Conservation (phyloP, 305 asterid genomes). For the Solanum hybrid region DNA sequence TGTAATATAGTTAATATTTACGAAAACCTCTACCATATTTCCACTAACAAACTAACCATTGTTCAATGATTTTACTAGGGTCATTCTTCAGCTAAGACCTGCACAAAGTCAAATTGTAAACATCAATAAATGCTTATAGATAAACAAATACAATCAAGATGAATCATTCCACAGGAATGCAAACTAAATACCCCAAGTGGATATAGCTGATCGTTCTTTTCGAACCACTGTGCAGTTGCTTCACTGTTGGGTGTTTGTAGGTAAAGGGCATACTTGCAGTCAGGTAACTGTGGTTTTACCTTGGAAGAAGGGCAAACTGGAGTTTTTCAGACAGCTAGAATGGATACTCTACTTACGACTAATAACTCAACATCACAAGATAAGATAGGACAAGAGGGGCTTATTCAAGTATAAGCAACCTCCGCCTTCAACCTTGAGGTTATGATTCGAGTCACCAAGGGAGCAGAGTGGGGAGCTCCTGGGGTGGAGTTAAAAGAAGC, state of each 20-base stretch:
- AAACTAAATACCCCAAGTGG: not conserved
- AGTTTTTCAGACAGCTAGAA: not conserved
- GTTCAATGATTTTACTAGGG: not conserved
- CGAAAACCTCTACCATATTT: not conserved
- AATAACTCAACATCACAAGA: not conserved
- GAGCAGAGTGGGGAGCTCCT: not conserved
- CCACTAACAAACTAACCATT: not conserved
- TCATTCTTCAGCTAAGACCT: not conserved
- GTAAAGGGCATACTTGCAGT: not conserved
- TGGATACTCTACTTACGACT: not conserved
- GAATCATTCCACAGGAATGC: not conserved
- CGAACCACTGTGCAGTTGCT: not conserved
- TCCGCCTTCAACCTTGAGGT: not conserved
- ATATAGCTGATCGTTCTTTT: not conserved
- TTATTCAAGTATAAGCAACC: not conserved
- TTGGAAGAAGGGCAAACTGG: not conserved
- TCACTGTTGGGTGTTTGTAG: not conserved
- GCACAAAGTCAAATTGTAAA: not conserved
- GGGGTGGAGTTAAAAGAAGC: not conserved
- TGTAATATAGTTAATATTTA: not conserved
- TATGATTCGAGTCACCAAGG: not conserved
- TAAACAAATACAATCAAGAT: not conserved
- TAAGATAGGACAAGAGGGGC: not conserved
- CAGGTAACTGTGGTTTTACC: not conserved
- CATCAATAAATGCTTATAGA: not conserved